Conservation (phyloP, 2,329 filamentous ascomycete genomes). For the Neopestalotiopsis sp. region DNA sequence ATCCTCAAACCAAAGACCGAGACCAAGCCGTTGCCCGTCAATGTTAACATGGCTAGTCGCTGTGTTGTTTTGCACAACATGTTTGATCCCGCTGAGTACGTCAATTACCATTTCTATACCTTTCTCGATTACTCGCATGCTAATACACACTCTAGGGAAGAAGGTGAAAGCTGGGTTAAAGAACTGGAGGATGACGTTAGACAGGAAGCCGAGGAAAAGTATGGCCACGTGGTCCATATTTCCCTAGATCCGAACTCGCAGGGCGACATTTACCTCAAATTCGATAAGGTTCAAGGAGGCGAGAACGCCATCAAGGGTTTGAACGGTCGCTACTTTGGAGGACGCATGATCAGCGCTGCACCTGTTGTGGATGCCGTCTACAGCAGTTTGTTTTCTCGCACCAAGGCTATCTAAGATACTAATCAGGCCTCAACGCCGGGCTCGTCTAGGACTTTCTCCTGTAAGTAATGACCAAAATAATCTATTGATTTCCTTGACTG, state of each 20-base stretch:
- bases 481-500: background rate
- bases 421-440: conserved; percentile 50
- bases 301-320: conserved; percentile 98
- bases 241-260: conserved; percentile 90
- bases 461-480: conserved; percentile 5
- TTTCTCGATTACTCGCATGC: conserved; percentile 22
- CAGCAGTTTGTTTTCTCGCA: conserved; percentile 92
- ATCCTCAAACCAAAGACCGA: conserved; percentile 81
- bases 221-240: conserved; percentile 97
- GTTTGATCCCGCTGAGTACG: conserved; percentile 92
- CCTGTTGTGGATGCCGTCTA: conserved; percentile 99
- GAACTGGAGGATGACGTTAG: conserved; percentile 94
- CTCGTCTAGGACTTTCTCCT: conserved; percentile 16
- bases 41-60: conserved; percentile 89
- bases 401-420: conserved; percentile 77
- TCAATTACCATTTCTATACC: conserved; percentile 32
- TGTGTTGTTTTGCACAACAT: conserved; percentile 96
- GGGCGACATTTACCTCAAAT: conserved; percentile 98
- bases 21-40: conserved; percentile 78
- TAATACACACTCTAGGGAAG: conserved; percentile 68
- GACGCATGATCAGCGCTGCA: conserved; percentile 88
- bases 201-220: conserved; percentile 91
- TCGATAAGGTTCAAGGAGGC: conserved; percentile 92
- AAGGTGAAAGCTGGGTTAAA: conserved; percentile 87
- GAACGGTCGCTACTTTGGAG: conserved; percentile 95